These are phyloP conservation scores for Nicotiana paniculata DNA, from an alignment of 257 asterid genomes.

Conservation along the genomic window DNA sequence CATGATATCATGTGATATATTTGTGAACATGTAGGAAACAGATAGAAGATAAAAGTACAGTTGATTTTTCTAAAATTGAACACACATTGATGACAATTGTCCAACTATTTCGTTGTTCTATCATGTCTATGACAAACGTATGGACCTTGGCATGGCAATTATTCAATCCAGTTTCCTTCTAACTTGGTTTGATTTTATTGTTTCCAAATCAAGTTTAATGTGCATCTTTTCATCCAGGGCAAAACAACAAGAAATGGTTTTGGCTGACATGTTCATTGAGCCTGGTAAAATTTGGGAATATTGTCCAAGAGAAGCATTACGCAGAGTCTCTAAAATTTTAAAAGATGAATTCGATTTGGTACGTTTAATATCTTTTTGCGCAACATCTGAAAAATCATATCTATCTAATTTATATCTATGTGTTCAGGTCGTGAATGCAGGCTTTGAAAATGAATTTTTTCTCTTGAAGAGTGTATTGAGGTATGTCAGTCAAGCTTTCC, in stretches of 20 bases:
- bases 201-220: background rate
- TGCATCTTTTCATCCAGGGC: constrained; percentile 49
- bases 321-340: constrained; percentile 61
- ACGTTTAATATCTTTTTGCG: constrained; percentile 12
- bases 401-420: constrained; percentile 20
- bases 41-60: background rate
- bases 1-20: background rate
- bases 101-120: background rate
- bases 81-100: background rate
- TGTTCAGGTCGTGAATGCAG: constrained; percentile 81
- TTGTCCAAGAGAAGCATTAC: constrained; percentile 84
- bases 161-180: background rate
- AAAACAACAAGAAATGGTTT: constrained; percentile 84
- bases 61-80: background rate
- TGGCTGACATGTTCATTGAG: constrained; percentile 76
- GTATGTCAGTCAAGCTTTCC: constrained; percentile 32
- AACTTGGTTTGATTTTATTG: background rate
- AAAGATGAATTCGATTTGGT: constrained; percentile 86
- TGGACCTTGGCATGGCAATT: background rate
- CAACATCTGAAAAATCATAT: background rate
- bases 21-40: background rate
- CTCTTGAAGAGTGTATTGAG: constrained; percentile 49
- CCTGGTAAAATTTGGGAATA: constrained; percentile 89
- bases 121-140: background rate
- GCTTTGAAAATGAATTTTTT: constrained; percentile 84